A percentile compares a stretch with the other conserved stretches of the same genome.
phyloP scores from a whole-genome alignment of 2,329 filamentous ascomycete genomes.

The Ramichloridium luteum region DNA sequence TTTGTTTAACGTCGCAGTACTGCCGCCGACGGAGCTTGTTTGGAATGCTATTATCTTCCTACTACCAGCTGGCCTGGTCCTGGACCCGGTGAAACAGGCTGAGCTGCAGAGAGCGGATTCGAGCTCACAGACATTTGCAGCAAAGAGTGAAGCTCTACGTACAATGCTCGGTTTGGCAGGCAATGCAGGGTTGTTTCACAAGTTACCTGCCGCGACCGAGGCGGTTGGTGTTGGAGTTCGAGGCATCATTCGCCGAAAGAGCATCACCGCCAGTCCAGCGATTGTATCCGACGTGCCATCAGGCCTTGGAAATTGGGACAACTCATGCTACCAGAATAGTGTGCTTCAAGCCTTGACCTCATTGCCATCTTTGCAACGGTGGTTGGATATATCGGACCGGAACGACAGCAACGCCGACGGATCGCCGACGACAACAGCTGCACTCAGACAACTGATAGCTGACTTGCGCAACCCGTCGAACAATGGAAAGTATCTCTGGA shows the following conservation, averaged over 20 bases:
- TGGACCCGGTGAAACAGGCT: constrained; percentile 38
- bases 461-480: constrained; percentile 58
- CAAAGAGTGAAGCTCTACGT: constrained; percentile 27
- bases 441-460: constrained; percentile 54
- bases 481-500: constrained; percentile 69
- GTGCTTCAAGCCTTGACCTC: constrained; percentile 63
- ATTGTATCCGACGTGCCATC: constrained; percentile 28
- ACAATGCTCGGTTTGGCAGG: constrained; percentile 29
- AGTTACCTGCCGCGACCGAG: constrained; percentile 23
- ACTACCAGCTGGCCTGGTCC: constrained; percentile 45
- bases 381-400: constrained; percentile 35
- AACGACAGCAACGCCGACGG: constrained; percentile 1
- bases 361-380: constrained; percentile 55
- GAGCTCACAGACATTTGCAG: constrained; percentile 23
- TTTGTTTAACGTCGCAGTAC: constrained; percentile 19
- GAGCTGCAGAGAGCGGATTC: constrained; percentile 19
- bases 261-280: constrained; percentile 11
- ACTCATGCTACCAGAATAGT: constrained; percentile 97
- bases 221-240: constrained; percentile 9
- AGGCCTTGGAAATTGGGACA: constrained; percentile 82
- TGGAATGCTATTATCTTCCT: constrained; percentile 51
- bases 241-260: constrained; percentile 21
- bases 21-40: constrained; percentile 37
- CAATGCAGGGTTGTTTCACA: constrained; percentile 25
- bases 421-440: constrained; percentile 19